These are phyloP conservation scores for Cucurbita argyrosperma DNA, from an alignment of 306 rosid species.

Conservation along the genomic window DNA sequence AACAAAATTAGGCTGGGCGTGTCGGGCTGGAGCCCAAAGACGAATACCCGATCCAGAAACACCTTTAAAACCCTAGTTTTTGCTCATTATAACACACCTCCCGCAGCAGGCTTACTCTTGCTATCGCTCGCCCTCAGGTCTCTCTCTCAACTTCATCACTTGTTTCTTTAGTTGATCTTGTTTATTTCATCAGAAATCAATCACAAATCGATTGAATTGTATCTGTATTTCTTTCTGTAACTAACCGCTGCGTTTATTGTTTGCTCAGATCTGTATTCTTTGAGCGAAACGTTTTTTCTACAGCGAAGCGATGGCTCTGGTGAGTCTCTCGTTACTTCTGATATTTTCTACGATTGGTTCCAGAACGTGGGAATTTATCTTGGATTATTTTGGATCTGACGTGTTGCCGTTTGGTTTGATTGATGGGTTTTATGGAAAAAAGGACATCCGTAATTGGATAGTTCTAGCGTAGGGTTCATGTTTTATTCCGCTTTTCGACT, in stretches of 20 bases:
- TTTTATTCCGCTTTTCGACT: neutral
- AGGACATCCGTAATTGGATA: neutral
- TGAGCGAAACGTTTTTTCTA: slow-evolving; percentile 21
- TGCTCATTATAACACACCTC: too few species aligned
- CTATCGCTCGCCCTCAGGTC: too few species aligned
- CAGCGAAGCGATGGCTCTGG: slow-evolving; percentile 65
- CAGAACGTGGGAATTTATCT: neutral
- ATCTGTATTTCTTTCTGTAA: neutral
- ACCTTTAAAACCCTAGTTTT: too few species aligned
- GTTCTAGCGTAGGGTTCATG: neutral
- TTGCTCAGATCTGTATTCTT: slow-evolving; percentile 31
- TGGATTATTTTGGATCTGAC: neutral
- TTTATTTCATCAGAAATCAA: too few species aligned
- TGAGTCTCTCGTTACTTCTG: slow-evolving; percentile 11
- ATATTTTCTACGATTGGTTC: neutral
- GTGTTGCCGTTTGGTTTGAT: too few species aligned
- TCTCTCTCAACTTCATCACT: too few species aligned
- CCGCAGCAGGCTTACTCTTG: too few species aligned
- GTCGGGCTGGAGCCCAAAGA: too few species aligned
- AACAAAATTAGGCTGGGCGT: too few species aligned
- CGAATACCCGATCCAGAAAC: too few species aligned
- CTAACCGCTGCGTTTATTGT: neutral
- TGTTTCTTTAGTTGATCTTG: too few species aligned
- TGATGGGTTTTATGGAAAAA: neutral
- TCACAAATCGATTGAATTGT: neutral